Evolutionary conservation across 2,329 filamentous ascomycete species (phyloP).

Genomic region (Neonectria coccinea): DNA sequence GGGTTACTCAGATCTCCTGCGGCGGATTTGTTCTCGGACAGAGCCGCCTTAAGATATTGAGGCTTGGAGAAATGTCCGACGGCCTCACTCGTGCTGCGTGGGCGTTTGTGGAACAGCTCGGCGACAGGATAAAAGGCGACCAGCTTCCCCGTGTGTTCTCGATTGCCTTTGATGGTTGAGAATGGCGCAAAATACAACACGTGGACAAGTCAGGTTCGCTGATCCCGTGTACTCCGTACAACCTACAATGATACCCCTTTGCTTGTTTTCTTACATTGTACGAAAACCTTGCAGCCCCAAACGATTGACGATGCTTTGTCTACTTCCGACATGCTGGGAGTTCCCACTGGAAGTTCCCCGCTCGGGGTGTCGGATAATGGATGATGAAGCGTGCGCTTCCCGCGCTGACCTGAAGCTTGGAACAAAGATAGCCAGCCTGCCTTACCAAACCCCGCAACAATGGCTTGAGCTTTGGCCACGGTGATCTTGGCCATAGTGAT

Average conservation of each 20-base stretch:
- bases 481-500: background rate
- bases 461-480: background rate
- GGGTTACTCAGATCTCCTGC: constrained; percentile 65
- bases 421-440: background rate
- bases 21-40: constrained; percentile 67
- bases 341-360: background rate
- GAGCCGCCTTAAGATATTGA: constrained; percentile 61
- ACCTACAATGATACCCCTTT: constrained; percentile 14
- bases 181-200: background rate
- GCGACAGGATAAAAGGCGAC: constrained; percentile 49
- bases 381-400: background rate
- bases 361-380: background rate
- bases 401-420: background rate
- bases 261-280: constrained; percentile 4
- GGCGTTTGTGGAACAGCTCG: constrained; percentile 53
- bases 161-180: constrained; percentile 33
- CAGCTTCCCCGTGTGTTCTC: constrained; percentile 42
- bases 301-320: background rate
- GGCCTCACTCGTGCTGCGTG: constrained; percentile 51
- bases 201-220: background rate
- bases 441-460: background rate
- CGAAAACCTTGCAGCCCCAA: background rate
- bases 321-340: background rate
- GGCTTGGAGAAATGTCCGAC: constrained; percentile 46
- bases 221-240: background rate